These are phyloP conservation scores for Thinopyrum elongatum DNA, from an alignment of 176 grass and related monocot species.

Conservation along the genomic window DNA sequence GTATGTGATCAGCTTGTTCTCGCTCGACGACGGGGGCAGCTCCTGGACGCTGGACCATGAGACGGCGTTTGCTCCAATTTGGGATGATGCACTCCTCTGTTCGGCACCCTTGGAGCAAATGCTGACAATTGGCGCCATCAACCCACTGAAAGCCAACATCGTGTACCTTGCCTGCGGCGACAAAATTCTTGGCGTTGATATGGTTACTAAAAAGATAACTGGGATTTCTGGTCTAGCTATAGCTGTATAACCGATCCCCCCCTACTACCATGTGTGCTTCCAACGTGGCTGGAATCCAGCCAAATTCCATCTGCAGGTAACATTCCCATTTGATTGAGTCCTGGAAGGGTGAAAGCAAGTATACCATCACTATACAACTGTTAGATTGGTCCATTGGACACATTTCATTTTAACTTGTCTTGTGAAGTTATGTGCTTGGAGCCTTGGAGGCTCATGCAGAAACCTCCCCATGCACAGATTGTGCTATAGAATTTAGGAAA, in stretches of 20 bases:
- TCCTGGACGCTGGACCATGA: slow-evolving; percentile 16
- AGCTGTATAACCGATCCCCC: background rate
- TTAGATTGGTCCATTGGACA: background rate
- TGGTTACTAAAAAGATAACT: background rate
- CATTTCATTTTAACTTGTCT: background rate
- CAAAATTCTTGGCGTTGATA: background rate
- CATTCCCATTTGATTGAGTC: fast-evolving
- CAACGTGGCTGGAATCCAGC: background rate
- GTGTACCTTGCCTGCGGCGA: background rate
- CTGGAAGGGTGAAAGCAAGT: background rate
- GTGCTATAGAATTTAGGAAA: background rate
- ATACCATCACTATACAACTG: background rate
- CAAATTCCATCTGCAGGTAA: slow-evolving; percentile 20
- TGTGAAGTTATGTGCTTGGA: background rate
- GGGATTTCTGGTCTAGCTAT: background rate
- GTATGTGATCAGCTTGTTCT: background rate
- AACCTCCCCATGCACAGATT: background rate
- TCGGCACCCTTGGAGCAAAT: background rate
- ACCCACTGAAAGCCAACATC: background rate
- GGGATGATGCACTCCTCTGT: background rate
- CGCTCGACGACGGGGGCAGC: background rate
- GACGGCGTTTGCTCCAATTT: background rate
- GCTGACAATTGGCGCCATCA: background rate
- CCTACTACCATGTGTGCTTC: background rate
- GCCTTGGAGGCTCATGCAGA: background rate